phyloP scores from a whole-genome alignment of 805 yeast genomes.

The Saccharomycopsis olivae region DNA sequence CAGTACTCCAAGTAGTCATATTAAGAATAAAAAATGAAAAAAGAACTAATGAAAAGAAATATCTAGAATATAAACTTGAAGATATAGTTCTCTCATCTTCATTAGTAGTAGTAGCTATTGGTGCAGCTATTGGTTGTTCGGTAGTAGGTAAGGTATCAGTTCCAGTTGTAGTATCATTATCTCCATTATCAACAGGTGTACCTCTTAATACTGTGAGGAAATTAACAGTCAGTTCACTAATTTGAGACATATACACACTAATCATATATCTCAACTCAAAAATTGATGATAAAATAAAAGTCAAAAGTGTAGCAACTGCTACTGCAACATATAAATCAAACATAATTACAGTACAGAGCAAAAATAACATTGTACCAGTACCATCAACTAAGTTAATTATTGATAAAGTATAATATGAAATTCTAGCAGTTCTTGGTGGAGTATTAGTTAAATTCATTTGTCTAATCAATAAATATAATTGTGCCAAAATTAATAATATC shows the following conservation, averaged over 20 bases:
- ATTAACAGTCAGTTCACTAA: conserved; percentile 58
- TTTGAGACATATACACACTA: conserved; percentile 56
- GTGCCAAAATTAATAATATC: conserved; percentile 35
- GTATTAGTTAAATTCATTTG: conserved; percentile 69
- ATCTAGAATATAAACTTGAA: conserved; percentile 47
- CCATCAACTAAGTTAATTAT: conserved; percentile 63
- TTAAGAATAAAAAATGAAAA: conserved; percentile 48
- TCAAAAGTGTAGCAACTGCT: conserved; percentile 57
- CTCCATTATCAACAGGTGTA: conserved; percentile 24
- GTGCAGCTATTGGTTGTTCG: conserved; percentile 19
- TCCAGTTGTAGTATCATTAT: conserved; percentile 19
- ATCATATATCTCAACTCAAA: conserved; percentile 71
- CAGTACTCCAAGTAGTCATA: conserved; percentile 53
- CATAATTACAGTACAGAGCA: conserved; percentile 40
- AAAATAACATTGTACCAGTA: conserved; percentile 48
- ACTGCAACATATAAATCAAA: conserved; percentile 56
- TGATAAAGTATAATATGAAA: conserved; percentile 60
- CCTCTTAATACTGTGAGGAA: conserved; percentile 62
- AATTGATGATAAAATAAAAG: conserved; percentile 58
- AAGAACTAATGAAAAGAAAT: conserved; percentile 41
- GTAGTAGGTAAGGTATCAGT: conserved; percentile 10
- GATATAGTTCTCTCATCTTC: conserved; percentile 46
- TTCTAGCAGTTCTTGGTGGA: conserved; percentile 67
- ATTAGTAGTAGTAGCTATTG: conserved; percentile 21
- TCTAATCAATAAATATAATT: conserved; percentile 45